These are phyloP conservation scores for Delphinella strobiligena DNA, from an alignment of 2,329 filamentous ascomycete genomes.

Conservation along the genomic window DNA sequence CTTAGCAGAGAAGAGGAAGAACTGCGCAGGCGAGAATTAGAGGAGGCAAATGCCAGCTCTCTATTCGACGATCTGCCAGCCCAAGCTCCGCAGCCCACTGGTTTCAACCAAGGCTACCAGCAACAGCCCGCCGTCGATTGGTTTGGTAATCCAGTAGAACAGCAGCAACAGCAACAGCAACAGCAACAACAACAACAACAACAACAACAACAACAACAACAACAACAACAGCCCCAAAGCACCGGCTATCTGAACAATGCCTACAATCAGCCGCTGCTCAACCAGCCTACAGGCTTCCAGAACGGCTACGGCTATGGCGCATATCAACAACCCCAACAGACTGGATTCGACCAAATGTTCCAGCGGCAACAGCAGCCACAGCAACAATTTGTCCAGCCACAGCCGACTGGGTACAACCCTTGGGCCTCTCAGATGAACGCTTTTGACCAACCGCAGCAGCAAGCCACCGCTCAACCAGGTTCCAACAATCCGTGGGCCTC, in stretches of 20 bases:
- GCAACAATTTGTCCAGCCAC: constrained; percentile 42
- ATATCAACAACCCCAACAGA: constrained; percentile 48
- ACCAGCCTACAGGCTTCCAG: constrained; percentile 48
- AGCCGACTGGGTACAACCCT: constrained; percentile 46
- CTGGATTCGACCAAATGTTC: constrained; percentile 50
- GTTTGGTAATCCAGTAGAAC: constrained; percentile 88
- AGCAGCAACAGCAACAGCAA: constrained; percentile 39
- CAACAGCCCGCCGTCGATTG: constrained; percentile 94
- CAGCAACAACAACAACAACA: too few relatives aligned
- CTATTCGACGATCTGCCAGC: constrained; percentile 74
- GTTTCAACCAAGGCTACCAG: constrained; percentile 94
- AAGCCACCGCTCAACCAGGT: constrained; percentile 57
- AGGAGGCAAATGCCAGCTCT: constrained; percentile 70
- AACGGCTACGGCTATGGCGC: constrained; percentile 57
- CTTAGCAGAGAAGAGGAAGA: constrained; percentile 94
- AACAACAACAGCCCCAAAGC: constrained; percentile 45
- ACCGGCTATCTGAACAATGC: constrained; percentile 57
- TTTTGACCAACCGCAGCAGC: constrained; percentile 41
- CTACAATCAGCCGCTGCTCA: constrained; percentile 71
- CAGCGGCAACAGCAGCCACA: constrained; percentile 35
- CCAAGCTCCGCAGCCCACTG: constrained; percentile 59
- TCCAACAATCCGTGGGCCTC: constrained; percentile 89
- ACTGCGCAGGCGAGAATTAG: constrained; percentile 68
- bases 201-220: constrained; percentile 66
- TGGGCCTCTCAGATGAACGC: constrained; percentile 23